phyloP scores from a whole-genome alignment of 768 basidiomycete genomes.

The Lactarius vividus region DNA sequence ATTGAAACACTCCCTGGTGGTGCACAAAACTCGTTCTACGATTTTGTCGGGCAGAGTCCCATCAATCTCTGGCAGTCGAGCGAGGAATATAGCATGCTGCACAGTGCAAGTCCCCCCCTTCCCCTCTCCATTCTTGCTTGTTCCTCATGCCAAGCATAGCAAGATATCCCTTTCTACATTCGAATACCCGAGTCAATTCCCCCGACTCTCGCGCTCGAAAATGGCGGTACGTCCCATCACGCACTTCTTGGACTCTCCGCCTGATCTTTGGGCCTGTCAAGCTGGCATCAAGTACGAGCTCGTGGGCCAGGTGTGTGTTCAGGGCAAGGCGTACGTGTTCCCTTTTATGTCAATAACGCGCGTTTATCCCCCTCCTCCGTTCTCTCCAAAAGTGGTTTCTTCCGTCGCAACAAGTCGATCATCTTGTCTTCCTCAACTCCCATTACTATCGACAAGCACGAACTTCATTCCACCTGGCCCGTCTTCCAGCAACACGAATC shows the following conservation, averaged over 20 bases:
- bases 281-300: conserved; percentile 90
- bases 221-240: conserved; percentile 49
- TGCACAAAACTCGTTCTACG: conserved; percentile 66
- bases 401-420: conserved; percentile 74
- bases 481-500: conserved; percentile 78
- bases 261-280: conserved; percentile 31
- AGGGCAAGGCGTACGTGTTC: conserved; percentile 71
- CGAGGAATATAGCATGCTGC: conserved; percentile 67
- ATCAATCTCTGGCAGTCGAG: conserved; percentile 79
- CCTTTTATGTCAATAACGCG: background rate
- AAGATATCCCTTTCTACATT: conserved; percentile 87
- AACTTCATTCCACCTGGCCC: conserved; percentile 91
- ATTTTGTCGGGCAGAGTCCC: conserved; percentile 79
- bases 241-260: background rate
- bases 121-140: conserved; percentile 11
- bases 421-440: conserved; percentile 64
- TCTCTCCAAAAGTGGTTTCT: conserved; percentile 57
- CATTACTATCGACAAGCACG: conserved; percentile 90
- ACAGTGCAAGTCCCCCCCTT: conserved; percentile 48
- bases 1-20: conserved; percentile 80
- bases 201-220: conserved; percentile 77
- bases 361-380: background rate
- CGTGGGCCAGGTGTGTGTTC: conserved; percentile 79
- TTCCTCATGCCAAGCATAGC: conserved; percentile 40
- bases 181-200: conserved; percentile 92